Evolutionary conservation across 148 eudicot genomes (phyloP), one percentile per base, ranked within the genome.

Genomic region (Limonium bicolor): DNA sequence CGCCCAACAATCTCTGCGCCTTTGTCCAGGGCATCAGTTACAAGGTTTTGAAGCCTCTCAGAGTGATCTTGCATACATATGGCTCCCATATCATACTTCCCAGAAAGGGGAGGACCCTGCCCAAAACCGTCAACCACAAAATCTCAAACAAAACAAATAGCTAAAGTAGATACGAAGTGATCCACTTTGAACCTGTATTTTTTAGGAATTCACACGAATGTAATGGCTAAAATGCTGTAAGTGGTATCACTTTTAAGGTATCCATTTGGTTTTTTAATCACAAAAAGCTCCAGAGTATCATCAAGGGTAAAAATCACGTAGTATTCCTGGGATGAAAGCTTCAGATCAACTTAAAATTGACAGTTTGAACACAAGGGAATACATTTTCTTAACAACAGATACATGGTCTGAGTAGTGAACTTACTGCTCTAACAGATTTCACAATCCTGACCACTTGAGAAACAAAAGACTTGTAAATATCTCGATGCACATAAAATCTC

Each of bases 41-140:
- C 85, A 18, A 84, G 87, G 61, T 56, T 70, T 61, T 84, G 99
- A 69, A 90, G 99, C 70, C 56, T 90, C 64, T 90, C 99, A 48
- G 93, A 68, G 69, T 90, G 95, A 55, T 90, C 99, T 69, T 72
- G 93, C 93, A 90, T 84, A 60, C 99, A 90, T 56, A 90, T 80
- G 43, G 95, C 97, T 47, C 99, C 99, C 99, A 90, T 90, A 44
- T 90, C 99, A 71, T 75, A 84, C 60, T 71, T 90, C 36, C 95
- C 95, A 45, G 65, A 56, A 43, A 77, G 76, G 59, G 99, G 93
- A 60, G 99, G 99, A 7, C 99, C 99, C 99, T 90, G 67, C 73
- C 65, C 22, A 52, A 41, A 20, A 12, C 18, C 20, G 22, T 31
- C 6, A 4, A 32, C 36, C 13, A 31, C 24, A 16, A 29, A 16